Conservation (phyloP, 2,329 filamentous ascomycete genomes). For the Rhexocercosporidium sp. region DNA sequence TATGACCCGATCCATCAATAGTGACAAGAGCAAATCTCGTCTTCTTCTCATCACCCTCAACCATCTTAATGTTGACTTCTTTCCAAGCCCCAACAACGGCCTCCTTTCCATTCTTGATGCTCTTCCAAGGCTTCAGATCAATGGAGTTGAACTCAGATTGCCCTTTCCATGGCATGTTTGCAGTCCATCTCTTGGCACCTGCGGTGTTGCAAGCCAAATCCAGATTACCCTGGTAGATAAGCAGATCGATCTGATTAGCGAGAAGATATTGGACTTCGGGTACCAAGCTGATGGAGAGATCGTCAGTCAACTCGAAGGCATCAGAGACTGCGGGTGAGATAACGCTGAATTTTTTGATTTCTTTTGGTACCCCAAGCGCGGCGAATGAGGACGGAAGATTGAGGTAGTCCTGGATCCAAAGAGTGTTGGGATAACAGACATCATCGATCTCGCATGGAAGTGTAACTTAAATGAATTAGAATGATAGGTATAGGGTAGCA, state of each 20-base stretch:
- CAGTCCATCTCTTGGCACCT: constrained; percentile 44
- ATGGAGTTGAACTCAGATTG: constrained; percentile 49
- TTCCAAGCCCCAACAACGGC: constrained; percentile 26
- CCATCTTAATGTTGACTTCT: constrained; percentile 32
- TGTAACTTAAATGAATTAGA: constrained; percentile 38
- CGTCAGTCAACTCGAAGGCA: constrained; percentile 54
- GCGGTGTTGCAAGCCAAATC: constrained; percentile 62
- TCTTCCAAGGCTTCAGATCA: constrained; percentile 33
- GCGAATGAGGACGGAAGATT: constrained; percentile 45
- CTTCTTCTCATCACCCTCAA: constrained; percentile 30
- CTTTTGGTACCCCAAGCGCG: constrained; percentile 62
- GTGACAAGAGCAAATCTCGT: constrained; percentile 36
- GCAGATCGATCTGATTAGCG: constrained; percentile 67
- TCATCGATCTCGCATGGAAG: constrained; percentile 45
- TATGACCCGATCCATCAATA: constrained; percentile 49
- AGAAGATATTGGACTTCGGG: constrained; percentile 63
- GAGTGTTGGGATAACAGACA: constrained; percentile 45
- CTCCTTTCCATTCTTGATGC: constrained; percentile 22
- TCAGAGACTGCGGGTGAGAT: constrained; percentile 50
- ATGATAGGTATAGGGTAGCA: not conserved
- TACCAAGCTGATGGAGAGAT: constrained; percentile 65
- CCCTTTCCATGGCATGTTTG: constrained; percentile 49
- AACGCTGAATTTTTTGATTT: constrained; percentile 54
- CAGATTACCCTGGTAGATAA: constrained; percentile 69
- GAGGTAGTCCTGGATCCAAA: constrained; percentile 30